These are phyloP conservation scores for Hemileccinum rubropunctum DNA, from an alignment of 768 basidiomycete genomes.

Conservation along the genomic window DNA sequence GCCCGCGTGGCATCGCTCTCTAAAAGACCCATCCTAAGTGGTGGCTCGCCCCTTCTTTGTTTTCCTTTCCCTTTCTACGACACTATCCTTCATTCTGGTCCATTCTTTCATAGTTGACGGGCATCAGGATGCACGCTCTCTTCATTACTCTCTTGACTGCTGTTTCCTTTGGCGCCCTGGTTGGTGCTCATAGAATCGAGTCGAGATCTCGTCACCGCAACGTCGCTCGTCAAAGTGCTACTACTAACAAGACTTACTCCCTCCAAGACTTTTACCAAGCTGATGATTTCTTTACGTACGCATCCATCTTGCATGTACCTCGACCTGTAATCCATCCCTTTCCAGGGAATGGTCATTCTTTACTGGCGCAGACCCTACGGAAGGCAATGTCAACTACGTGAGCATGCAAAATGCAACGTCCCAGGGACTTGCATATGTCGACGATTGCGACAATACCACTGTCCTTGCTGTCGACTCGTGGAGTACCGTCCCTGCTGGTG, in stretches of 20 bases:
- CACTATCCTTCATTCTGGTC: background rate
- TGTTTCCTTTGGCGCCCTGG: constrained; percentile 36
- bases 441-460: constrained; percentile 49
- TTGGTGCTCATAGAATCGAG: constrained; percentile 29
- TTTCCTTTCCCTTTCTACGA: background rate
- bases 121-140: constrained; percentile 31
- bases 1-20: constrained; percentile 2
- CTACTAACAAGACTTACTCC: constrained; percentile 29
- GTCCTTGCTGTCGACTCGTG: constrained; percentile 63
- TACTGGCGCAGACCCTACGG: constrained; percentile 60
- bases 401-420: constrained; percentile 43
- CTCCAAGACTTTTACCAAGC: constrained; percentile 45
- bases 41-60: background rate
- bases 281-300: constrained; percentile 59
- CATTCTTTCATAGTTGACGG: constrained; percentile 9
- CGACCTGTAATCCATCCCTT: background rate
- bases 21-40: constrained; percentile 5
- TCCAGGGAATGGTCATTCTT: constrained; percentile 71
- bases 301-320: constrained; percentile 4
- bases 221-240: constrained; percentile 16
- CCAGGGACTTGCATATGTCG: constrained; percentile 60
- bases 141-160: constrained; percentile 31
- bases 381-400: constrained; percentile 65
- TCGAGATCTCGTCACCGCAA: constrained; percentile 30
- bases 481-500: constrained; percentile 45